Evolutionary conservation across 2,329 filamentous ascomycete genomes (phyloP), one percentile per base, ranked within the genome.

Genomic region (Verticillium nubilum): DNA sequence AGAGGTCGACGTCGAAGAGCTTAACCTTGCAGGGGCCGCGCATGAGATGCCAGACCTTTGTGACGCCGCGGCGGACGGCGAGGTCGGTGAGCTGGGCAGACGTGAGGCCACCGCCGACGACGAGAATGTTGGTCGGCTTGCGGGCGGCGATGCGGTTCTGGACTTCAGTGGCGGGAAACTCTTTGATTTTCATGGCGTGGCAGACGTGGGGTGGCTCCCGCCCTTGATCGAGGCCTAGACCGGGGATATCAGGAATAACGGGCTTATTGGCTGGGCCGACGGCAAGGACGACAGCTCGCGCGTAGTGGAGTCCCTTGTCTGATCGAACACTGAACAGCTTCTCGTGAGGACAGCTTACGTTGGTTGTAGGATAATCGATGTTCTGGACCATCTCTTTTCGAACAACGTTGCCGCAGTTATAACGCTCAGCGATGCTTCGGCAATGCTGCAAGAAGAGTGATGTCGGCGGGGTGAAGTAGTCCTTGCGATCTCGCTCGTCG

Each of bases 81-180:
- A 89, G 78, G 67, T 92, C 88, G 0, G 85, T 80, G 19, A 93
- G 77, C 69, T 94, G 91, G 0, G 89, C 88, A 25, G 88, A 90
- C 0, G 90, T 92, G 4, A 94, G 74, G 0, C 91, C 91, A 1
- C 90, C 91, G 2, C 89, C 89, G 4, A 94, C 79, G 9, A 94
- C 80, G 7, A 92, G 77, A 7, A 93, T 71, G 61, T 87, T 86
- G 0, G 87, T 90, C n/a, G 71, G 62, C 59, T 72, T 67, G 5
- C 73, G 73, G 1, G 73, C 70, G 5, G 76, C 73, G 10, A 91
- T 83, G 59, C 85, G 86, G 0, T 71, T 66, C 19, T 73, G 71
- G 1, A 91, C 72, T 2, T 80, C 67, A 0, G 75, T 70, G 56
- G 83, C 80, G 0, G 88, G 85, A 54, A 89, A 84, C 1, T 76